Conservation (phyloP, 495 filamentous ascomycete genomes). For the Schizothecium vesticola region DNA sequence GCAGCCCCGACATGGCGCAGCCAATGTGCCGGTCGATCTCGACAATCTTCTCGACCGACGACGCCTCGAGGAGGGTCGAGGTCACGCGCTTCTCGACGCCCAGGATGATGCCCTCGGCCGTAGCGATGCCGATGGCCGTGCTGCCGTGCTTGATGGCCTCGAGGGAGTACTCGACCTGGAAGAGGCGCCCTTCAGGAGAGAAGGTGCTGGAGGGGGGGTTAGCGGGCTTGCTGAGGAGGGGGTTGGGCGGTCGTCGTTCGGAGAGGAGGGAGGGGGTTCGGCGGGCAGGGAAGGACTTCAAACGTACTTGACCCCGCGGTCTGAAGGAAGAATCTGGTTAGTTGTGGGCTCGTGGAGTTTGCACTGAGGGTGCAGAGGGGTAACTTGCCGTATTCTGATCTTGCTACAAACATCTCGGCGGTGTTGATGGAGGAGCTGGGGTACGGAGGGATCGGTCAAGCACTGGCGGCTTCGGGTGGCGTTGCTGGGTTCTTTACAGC, state of each 20-base stretch:
- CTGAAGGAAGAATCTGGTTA: slow-evolving; percentile 49
- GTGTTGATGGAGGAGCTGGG: slow-evolving; percentile 22
- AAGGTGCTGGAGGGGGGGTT: slow-evolving; percentile 68
- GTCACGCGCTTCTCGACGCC: slow-evolving; percentile 99
- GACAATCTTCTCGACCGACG: slow-evolving; percentile 97
- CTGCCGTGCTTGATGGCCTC: slow-evolving; percentile 99
- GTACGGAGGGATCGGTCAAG: not conserved
- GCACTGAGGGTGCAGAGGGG: slow-evolving; percentile 1
- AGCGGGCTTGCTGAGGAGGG: not conserved
- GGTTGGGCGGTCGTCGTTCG: not conserved
- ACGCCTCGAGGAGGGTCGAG: slow-evolving; percentile 91
- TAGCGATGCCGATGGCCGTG: slow-evolving; percentile 96
- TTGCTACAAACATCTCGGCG: slow-evolving; percentile 95
- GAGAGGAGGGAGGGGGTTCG: slow-evolving; percentile 1
- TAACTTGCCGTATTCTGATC: slow-evolving; percentile 91
- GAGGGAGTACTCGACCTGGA: slow-evolving; percentile 99
- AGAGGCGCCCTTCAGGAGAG: slow-evolving; percentile 98
- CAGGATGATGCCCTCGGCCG: slow-evolving; percentile 85
- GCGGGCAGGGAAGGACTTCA: slow-evolving; percentile 2
- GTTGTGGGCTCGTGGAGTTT: slow-evolving; percentile 3
- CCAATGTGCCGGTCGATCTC: slow-evolving; percentile 98
- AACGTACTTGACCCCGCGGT: slow-evolving; percentile 97
- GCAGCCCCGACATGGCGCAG: slow-evolving; percentile 95
- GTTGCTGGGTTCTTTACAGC: not conserved
- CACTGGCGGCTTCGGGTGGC: not conserved